These are phyloP conservation scores for Reticulascus tulasneorum DNA, from an alignment of 2,329 filamentous ascomycete species.

Conservation along the genomic window DNA sequence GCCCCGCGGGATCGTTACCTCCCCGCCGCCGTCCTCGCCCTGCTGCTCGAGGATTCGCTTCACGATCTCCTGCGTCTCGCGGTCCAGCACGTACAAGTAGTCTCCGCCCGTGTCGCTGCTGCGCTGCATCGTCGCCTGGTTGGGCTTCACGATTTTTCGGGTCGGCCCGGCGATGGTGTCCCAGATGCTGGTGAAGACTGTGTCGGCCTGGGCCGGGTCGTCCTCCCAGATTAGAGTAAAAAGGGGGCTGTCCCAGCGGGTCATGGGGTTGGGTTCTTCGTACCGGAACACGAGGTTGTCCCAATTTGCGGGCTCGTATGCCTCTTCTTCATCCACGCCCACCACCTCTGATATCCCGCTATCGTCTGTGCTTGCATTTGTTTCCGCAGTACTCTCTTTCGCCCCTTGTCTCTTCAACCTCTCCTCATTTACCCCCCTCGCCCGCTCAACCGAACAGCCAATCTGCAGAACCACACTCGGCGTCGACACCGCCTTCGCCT, in stretches of 20 bases:
- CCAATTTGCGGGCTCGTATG: conserved; percentile 59
- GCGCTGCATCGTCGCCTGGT: conserved; percentile 67
- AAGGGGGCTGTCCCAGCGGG: conserved; percentile 76
- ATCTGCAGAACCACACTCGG: conserved; percentile 70
- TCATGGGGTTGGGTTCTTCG: conserved; percentile 84
- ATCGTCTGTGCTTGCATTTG: conserved; percentile 25
- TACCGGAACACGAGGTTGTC: conserved; percentile 79
- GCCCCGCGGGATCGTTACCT: conserved; percentile 45
- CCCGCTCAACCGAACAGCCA: conserved; percentile 50
- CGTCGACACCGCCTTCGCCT: conserved; percentile 75
- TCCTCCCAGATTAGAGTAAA: conserved; percentile 79
- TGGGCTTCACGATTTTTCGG: conserved; percentile 64
- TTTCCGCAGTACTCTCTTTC: conserved; percentile 36
- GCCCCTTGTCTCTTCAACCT: conserved; percentile 36
- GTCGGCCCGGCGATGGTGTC: conserved; percentile 64
- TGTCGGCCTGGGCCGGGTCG: conserved; percentile 50
- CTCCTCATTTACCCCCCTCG: conserved; percentile 55
- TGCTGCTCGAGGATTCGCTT: conserved; percentile 66
- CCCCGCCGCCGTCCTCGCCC: conserved; percentile 60
- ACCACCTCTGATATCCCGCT: conserved; percentile 22
- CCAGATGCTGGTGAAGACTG: conserved; percentile 66
- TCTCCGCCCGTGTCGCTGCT: conserved; percentile 62
- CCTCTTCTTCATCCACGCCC: conserved; percentile 26
- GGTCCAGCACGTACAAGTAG: conserved; percentile 77
- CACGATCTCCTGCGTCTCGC: conserved; percentile 73